phyloP scores from a whole-genome alignment of 371 early-diverging fungal genomes.

The Rozella allomycis region DNA sequence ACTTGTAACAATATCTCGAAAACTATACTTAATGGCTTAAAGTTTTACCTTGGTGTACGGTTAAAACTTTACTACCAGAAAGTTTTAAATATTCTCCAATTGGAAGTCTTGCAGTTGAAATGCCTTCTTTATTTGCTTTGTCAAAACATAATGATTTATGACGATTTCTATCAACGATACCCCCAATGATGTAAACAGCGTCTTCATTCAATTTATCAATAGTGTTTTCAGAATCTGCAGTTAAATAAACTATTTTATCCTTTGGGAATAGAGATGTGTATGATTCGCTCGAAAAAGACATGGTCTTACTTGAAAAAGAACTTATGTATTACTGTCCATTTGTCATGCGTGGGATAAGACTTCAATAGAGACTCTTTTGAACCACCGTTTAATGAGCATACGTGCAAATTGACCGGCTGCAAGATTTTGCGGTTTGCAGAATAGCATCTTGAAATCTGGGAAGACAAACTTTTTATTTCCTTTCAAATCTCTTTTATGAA shows the following conservation, averaged over 20 bases:
- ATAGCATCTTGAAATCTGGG: not conserved
- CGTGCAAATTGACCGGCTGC: not conserved
- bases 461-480: not conserved
- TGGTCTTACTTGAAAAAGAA: not conserved
- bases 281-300: too few species aligned
- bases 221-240: not conserved
- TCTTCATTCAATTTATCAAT: constrained; percentile 14
- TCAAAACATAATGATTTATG: constrained; percentile 55
- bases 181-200: constrained; percentile 71
- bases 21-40: not conserved
- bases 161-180: constrained; percentile 82
- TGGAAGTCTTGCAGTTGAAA: constrained; percentile 58
- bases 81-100: constrained; percentile 58
- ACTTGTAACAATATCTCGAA: constrained; percentile 47
- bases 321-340: not conserved
- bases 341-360: too few species aligned
- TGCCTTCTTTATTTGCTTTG: constrained; percentile 48
- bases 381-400: not conserved
- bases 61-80: constrained; percentile 55
- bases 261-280: too few species aligned
- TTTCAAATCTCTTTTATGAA: too few species aligned
- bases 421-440: not conserved
- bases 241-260: not conserved
- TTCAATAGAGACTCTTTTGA: constrained; percentile 1
- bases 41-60: constrained; percentile 57